A percentile compares a stretch with the other conserved stretches of the same genome.
Conservation (phyloP, 164 flowering plant species). For the Hamamelis virginiana region DNA sequence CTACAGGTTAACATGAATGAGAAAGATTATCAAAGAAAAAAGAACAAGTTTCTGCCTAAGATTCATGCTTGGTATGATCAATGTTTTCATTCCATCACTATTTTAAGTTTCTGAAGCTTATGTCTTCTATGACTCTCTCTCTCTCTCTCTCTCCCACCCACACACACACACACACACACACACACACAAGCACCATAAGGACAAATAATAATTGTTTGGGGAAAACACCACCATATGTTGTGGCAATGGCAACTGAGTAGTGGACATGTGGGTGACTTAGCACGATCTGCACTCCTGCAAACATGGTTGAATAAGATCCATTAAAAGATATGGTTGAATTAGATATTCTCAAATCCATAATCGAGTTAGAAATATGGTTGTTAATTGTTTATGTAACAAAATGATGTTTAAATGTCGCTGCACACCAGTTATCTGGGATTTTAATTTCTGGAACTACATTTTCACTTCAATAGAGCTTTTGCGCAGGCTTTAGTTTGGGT, state of each 20-base stretch:
- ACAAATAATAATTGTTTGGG: not conserved
- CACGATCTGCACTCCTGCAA: not conserved
- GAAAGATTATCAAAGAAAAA: slow-evolving; percentile 95
- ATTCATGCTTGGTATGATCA: slow-evolving; percentile 93
- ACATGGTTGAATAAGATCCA: not conserved
- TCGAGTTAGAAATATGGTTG: not conserved
- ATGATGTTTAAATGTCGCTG: not conserved
- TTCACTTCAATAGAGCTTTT: too few species aligned
- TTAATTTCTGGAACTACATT: too few species aligned
- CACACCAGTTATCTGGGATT: not conserved
- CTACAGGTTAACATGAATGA: slow-evolving; percentile 96
- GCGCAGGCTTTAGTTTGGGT: too few species aligned
- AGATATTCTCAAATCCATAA: not conserved
- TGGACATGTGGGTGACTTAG: too few species aligned
- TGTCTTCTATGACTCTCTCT: not conserved
- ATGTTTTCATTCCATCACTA: not conserved
- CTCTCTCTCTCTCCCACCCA: not conserved
- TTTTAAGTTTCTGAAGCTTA: not conserved
- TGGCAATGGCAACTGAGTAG: too few species aligned
- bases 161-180: not conserved
- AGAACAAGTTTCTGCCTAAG: slow-evolving; percentile 98
- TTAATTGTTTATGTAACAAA: not conserved
- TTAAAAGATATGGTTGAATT: not conserved
- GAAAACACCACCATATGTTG: not conserved
- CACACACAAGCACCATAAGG: not conserved